Conservation (phyloP, 108 stramenopile species). For the Schizochytrium sp. region DNA sequence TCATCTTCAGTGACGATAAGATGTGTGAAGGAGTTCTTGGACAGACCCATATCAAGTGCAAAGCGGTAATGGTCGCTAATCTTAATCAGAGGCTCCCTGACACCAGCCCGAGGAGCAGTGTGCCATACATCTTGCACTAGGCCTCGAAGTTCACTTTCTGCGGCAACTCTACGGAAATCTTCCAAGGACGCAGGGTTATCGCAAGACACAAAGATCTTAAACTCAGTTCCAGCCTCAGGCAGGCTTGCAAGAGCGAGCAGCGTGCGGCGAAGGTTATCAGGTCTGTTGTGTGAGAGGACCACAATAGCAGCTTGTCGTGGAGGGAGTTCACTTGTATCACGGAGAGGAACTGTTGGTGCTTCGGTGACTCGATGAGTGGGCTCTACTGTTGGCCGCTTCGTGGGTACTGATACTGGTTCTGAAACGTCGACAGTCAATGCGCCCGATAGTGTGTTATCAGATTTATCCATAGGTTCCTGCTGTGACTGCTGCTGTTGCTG, state of each 20-base stretch:
- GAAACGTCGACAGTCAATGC: neutral
- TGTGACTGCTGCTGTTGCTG: too few relatives aligned
- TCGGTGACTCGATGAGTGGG: neutral
- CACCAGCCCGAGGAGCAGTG: neutral
- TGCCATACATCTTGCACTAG: neutral
- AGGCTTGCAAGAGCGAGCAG: neutral
- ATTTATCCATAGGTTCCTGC: too few relatives aligned
- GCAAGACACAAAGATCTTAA: slow-evolving; percentile 32
- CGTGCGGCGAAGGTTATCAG: neutral
- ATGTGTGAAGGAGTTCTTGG: neutral
- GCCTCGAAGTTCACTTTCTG: neutral
- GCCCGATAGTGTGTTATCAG: too few relatives aligned
- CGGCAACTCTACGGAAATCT: slow-evolving; percentile 10
- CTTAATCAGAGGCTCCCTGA: neutral
- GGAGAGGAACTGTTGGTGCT: neutral
- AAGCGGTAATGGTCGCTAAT: slow-evolving; percentile 44
- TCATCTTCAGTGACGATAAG: slow-evolving; percentile 55
- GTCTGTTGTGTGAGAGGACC: neutral
- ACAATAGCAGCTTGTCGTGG: neutral
- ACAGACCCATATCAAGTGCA: slow-evolving; percentile 6
- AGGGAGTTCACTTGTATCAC: neutral
- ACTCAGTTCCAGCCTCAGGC: neutral
- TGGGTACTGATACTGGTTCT: neutral
- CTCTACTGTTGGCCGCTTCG: neutral
- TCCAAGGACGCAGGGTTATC: slow-evolving; percentile 7